Conservation (phyloP, 139 green algal species). For the Micromonas pusilla region DNA sequence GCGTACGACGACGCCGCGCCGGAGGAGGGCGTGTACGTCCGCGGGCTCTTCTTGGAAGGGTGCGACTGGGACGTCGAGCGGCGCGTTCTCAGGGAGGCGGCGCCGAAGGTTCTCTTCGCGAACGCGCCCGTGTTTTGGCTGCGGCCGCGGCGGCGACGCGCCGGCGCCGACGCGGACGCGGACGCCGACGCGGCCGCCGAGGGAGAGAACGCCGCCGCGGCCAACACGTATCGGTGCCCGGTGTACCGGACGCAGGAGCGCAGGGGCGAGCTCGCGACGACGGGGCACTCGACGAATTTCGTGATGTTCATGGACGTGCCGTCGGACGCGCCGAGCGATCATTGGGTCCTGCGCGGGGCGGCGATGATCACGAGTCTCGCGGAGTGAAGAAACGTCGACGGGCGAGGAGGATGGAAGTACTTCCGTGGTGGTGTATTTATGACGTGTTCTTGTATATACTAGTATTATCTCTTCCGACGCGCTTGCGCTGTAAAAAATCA, state of each 20-base stretch:
- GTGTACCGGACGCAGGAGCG: conserved; percentile 38
- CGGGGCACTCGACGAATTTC: conserved; percentile 81
- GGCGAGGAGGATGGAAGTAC: too few relatives aligned
- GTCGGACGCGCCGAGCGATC: too few relatives aligned
- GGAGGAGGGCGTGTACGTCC: conserved; percentile 48
- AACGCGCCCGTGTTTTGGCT: not conserved
- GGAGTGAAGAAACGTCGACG: too few relatives aligned
- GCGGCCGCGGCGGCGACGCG: conserved; percentile 5
- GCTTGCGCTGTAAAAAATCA: too few relatives aligned
- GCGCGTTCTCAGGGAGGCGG: conserved; percentile 18
- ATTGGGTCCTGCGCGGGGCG: too few relatives aligned
- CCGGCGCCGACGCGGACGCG: too few relatives aligned
- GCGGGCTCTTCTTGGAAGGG: conserved; percentile 40
- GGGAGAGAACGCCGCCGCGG: conserved; percentile 36
- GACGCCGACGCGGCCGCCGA: too few relatives aligned
- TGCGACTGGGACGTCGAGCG: conserved; percentile 34
- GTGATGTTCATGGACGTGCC: conserved; percentile 64
- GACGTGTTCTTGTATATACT: too few relatives aligned
- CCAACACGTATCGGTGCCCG: conserved; percentile 65
- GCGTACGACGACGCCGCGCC: conserved; percentile 42
- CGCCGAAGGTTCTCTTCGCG: not conserved
- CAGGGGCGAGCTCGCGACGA: conserved; percentile 52
- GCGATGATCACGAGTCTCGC: too few relatives aligned
- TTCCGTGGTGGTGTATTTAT: too few relatives aligned
- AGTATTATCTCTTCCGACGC: too few relatives aligned